Evolutionary conservation across 2,329 filamentous ascomycete species (phyloP), one percentile per base, ranked within the genome.

Genomic region (Chrysosporium queenslandicum): DNA sequence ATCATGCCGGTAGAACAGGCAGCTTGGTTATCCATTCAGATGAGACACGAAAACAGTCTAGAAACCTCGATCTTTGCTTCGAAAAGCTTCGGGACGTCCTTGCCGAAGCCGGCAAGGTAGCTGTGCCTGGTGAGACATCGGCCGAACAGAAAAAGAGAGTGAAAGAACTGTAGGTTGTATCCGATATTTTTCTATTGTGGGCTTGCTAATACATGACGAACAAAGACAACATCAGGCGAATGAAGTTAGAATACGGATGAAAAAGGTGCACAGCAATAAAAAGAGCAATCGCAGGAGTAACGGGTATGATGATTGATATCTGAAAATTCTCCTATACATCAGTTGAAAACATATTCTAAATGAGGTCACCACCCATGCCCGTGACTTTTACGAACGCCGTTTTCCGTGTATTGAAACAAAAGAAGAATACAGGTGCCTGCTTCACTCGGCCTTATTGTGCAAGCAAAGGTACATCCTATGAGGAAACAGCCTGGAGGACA

Each of bases 181-280:
- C 16, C 11, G n/a, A 14, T 29, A 2, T 2, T 12, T 27, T 34
- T 36, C 29, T 36, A 7, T 9, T 12, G 12, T 14, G 32, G 18
- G 27, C 8, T 4, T 37, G 32, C 41, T 54, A 23, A 42, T 53
- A 16, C 21, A 6, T 34, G 41, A 27, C 11, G 36, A 23, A 25
- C 27, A 30, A 45, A 79, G 76, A 51, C 74, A 81, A 66, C 77
- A 75, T 55, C 71, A 73, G 27, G 77, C 79, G 58, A 81, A 81
- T 55, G 78, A 81, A 61, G 67, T 72, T 37, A 68, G 80, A 56
- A 64, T 82, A 57, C 76, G 72, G 63, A 66, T 65, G 54, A 84
- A 83, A 68, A 82, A 82, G 66, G 64, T 72, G 48, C 78, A 79
- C 55, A 81, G 80, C 62, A 74, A 69, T 60, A 83, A 83, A 68